Base-by-base conservation (phyloP, 306 rosid genomes). In the Castanea crenata region DNA sequence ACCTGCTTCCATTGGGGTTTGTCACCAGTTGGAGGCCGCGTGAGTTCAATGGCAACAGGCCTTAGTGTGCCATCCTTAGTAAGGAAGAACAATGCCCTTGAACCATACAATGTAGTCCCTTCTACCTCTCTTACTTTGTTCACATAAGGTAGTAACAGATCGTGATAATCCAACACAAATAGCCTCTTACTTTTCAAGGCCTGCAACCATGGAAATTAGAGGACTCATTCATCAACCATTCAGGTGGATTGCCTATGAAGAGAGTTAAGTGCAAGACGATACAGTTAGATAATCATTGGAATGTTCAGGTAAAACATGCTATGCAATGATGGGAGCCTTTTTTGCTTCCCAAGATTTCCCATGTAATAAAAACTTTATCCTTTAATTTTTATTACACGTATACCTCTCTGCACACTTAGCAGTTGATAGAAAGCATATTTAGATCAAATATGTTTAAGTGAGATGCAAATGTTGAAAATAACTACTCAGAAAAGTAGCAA, bases 21-120 rank as follows among this genome's bases (percentile, higher is more conserved):
- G 13, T 38, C 88, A 11, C 27, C 67, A n/a, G 29, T 19, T 0
- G 83, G 80, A 1, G 88, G 88, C 6, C 88, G 73, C 31, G 88
- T 81, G 52, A 85, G 71, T 77, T 85, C 88, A n/a, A 85, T 85
- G 64, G 85, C 88, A 46, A 85, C 2, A 38, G 81, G 85, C 69
- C 81, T 81, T 63, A 78, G 23, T 21, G 78, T 85, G 38, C 74
- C 78, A 6, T 81, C 83, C 21, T 74, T 77, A 3, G 75, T 81
- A 56, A 85, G 85, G 76, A 85, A 85, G 74, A 85, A 78, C 4
- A 85, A 29, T 6, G 85, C 71, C 59, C 85, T 77, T 10, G 88
- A 85, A 35, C 88, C 85, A n/a, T 85, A 85, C 67, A 85, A 31
- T 4, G 88, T 78, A 9, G 86, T 78, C 1, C 85, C 81, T 63